Evolutionary conservation across 257 asterid genomes (phyloP), one percentile per base, ranked within the genome.

Genomic region (Solanum chmielewskii): DNA sequence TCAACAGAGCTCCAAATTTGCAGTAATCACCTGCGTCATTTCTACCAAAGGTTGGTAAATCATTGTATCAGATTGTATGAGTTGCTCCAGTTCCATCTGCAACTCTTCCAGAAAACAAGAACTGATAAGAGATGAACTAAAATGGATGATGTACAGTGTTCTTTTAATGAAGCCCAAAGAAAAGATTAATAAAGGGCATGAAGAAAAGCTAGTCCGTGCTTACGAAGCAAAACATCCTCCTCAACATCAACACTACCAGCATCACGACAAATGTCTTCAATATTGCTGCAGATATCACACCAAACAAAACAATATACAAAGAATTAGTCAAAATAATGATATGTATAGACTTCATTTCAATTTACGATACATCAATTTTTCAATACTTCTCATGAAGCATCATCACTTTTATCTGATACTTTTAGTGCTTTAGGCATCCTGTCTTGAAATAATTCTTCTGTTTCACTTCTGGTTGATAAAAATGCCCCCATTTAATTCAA

Each of bases 261-360:
- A 92, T 97, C 99, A 78, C 99, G 99, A 88, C 99, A 92, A 83
- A 92, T 93, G 89, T 97, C 99, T 89, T 97, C 99, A 85, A 97
- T 93, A 90, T 97, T 97, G 81, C 99, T 97, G 96, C 84, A 81
- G 83, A 85, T 31, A 44, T 62, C 6, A 45, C 68, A 86, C 73
- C 84, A 82, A 85, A 84, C n/a, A 90, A 82, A 71, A 87, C 87
- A 77, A 93, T 78, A 62, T 39, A 83, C 49, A 13, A 62, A 74
- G 37, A 83, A 66, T 47, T 12, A 73, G 76, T 23, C 62, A 83
- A 86, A 3, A 70, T 64, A 56, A 60, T 7, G 49, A 27, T 44
- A 18, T 18, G 47, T 60, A 44, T 29, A 29, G 66, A 80, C 44
- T 80, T 29, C 85, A 47, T 29, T 81, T 47, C 42, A 11, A 81